A percentile compares a stretch with the other conserved stretches of the same genome.
phyloP scores from a whole-genome alignment of 2,329 filamentous ascomycete genomes.

The Aspergillus candidus region DNA sequence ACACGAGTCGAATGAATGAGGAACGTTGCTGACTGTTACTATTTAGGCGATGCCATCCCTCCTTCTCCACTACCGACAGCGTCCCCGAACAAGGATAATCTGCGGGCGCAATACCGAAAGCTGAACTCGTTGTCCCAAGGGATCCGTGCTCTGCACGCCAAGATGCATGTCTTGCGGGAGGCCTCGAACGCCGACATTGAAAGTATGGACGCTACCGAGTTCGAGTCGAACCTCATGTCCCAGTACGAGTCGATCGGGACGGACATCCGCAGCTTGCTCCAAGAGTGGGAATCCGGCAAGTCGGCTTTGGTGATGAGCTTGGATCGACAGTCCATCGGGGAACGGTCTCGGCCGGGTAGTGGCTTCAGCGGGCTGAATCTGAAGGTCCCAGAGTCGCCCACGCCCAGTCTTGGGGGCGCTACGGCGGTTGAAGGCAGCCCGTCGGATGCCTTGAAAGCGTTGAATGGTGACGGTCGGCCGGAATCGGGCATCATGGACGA shows the following conservation, averaged over 20 bases:
- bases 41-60: conserved; percentile 38
- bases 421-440: conserved; percentile 53
- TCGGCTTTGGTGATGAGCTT: conserved; percentile 75
- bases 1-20: neutral
- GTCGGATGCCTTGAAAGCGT: conserved; percentile 65
- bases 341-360: conserved; percentile 48
- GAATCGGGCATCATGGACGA: conserved; percentile 41
- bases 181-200: conserved; percentile 78
- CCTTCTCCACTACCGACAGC: conserved; percentile 56
- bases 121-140: conserved; percentile 83
- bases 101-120: conserved; percentile 81
- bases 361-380: conserved; percentile 37
- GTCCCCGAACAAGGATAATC: conserved; percentile 72
- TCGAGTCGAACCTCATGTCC: conserved; percentile 70
- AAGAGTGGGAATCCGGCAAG: conserved; percentile 83
- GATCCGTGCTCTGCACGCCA: conserved; percentile 87
- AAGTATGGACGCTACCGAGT: conserved; percentile 61
- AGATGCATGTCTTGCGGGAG: conserved; percentile 84
- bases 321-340: conserved; percentile 64
- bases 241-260: conserved; percentile 94
- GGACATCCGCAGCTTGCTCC: conserved; percentile 72
- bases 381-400: conserved; percentile 39
- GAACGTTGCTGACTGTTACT: conserved; percentile 12
- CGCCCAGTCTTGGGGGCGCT: conserved; percentile 40
- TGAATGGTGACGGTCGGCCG: conserved; percentile 62